Percentiles rank a stretch among this genome's conserved stretches.
Conservation (phyloP, 2,329 filamentous ascomycete species). For the Aureobasidium zeae region DNA sequence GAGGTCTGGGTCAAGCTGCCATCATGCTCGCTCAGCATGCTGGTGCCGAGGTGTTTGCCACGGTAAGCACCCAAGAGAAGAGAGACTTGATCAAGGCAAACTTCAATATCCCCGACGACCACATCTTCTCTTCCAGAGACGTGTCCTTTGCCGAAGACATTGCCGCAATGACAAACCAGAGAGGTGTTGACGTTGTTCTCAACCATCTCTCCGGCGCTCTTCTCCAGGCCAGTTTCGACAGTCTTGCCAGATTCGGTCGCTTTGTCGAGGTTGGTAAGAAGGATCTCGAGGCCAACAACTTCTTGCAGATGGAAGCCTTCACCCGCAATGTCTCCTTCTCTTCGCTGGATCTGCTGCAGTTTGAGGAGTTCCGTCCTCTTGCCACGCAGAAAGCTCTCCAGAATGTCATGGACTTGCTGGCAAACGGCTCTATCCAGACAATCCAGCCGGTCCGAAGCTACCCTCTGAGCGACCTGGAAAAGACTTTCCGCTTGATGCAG, state of each 20-base stretch:
- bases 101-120: conserved; percentile 21
- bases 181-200: conserved; percentile 28
- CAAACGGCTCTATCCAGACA: not conserved
- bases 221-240: conserved; percentile 21
- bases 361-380: not conserved
- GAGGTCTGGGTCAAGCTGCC: conserved; percentile 23
- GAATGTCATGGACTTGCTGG: not conserved
- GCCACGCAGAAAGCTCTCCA: not conserved
- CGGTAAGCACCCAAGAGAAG: conserved; percentile 22
- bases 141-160: conserved; percentile 22
- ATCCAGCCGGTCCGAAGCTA: not conserved
- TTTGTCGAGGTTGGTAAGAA: conserved; percentile 23
- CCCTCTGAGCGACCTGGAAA: not conserved
- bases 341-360: not conserved
- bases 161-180: conserved; percentile 19
- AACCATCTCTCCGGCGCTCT: conserved; percentile 22
- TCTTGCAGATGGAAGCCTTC: not conserved
- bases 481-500: conserved; percentile 14
- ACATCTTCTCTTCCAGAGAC: conserved; percentile 26
- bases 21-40: conserved; percentile 20
- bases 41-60: conserved; percentile 22
- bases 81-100: conserved; percentile 17
- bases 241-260: conserved; percentile 23
- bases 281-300: not conserved
- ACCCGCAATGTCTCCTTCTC: not conserved